phyloP scores from a whole-genome alignment of 257 asterid genomes.

The Petunia axillaris region DNA sequence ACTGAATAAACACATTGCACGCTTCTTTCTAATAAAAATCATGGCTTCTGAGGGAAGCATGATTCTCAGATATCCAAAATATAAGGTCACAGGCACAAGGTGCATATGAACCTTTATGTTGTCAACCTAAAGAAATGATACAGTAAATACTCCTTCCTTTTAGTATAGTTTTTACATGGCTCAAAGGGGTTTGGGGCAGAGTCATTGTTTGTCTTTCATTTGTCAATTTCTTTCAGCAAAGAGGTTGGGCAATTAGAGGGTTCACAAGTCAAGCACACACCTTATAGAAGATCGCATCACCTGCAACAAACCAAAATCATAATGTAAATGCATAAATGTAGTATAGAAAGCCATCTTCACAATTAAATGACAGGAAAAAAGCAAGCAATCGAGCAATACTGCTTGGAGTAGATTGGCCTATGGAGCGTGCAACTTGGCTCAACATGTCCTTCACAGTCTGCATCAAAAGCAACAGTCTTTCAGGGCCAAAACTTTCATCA shows the following conservation, averaged over 20 bases:
- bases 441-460: slow-evolving; percentile 83
- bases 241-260: background rate
- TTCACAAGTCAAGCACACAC: slow-evolving; percentile 39
- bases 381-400: slow-evolving; percentile 44
- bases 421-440: slow-evolving; percentile 74
- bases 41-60: background rate
- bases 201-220: background rate
- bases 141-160: background rate
- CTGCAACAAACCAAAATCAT: slow-evolving; percentile 48
- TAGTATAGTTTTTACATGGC: background rate
- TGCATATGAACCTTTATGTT: background rate
- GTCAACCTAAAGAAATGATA: background rate
- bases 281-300: slow-evolving; percentile 78
- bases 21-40: background rate
- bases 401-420: slow-evolving; percentile 49
- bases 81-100: background rate
- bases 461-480: slow-evolving; percentile 28
- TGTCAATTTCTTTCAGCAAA: background rate
- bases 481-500: slow-evolving; percentile 15
- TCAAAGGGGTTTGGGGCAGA: background rate
- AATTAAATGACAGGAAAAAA: background rate
- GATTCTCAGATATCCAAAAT: background rate
- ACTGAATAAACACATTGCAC: background rate
- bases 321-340: background rate
- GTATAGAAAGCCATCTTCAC: background rate